Conservation (phyloP, 1,139 yeast species). For the Lodderomyces elongisporus region DNA sequence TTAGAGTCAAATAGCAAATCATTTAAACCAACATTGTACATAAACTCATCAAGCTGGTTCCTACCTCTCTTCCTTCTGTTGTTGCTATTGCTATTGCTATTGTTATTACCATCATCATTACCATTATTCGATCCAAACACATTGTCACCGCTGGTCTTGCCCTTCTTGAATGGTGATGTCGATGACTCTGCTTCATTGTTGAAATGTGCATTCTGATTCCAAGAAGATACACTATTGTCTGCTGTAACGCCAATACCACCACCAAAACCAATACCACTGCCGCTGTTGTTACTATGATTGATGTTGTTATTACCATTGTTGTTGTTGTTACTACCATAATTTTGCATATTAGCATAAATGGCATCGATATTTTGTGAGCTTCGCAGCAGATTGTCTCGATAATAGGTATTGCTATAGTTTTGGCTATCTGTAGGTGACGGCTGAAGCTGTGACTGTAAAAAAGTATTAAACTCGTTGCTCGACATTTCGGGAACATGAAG, state of each 20-base stretch:
- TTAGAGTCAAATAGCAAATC: constrained; percentile 18
- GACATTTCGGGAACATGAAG: constrained; percentile 9
- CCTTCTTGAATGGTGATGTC: not conserved
- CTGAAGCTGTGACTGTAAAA: not conserved
- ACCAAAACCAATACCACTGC: not conserved
- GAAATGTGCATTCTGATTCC: not conserved
- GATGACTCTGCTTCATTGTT: too few relatives aligned
- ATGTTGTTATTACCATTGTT: not conserved
- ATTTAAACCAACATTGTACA: constrained; percentile 19
- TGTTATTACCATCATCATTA: not conserved
- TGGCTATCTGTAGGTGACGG: not conserved
- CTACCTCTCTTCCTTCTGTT: not conserved
- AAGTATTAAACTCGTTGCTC: constrained; percentile 3
- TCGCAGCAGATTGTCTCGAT: not conserved
- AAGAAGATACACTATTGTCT: not conserved
- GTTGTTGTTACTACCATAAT: not conserved
- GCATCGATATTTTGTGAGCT: not conserved
- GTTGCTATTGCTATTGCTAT: not conserved
- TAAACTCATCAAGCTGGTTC: constrained; percentile 16
- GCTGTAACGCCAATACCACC: not conserved
- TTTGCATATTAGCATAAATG: not conserved
- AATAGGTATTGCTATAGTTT: too few relatives aligned
- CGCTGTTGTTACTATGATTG: not conserved
- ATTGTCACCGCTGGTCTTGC: not conserved
- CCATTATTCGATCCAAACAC: not conserved